Evolutionary conservation across 257 asterid genomes (phyloP).

Genomic region (Scutellaria barbata): DNA sequence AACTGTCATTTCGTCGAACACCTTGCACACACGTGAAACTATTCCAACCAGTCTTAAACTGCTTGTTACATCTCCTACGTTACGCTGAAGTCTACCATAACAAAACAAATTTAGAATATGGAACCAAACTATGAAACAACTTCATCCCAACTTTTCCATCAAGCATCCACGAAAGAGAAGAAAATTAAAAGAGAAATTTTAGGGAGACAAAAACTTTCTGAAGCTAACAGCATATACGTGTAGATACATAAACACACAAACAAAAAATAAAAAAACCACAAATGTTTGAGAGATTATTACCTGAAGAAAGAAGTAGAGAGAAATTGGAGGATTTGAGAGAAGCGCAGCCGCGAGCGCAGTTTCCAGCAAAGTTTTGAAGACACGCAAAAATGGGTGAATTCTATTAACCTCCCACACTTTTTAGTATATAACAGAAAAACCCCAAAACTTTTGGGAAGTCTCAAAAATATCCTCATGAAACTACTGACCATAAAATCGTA

Average conservation of each 20-base stretch:
- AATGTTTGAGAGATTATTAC: not conserved
- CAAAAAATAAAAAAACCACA: not conserved
- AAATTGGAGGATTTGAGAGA: not conserved
- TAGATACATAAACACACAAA: not conserved
- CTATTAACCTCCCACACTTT: constrained; percentile 7
- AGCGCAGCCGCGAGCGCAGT: not conserved
- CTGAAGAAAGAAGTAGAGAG: constrained; percentile 18
- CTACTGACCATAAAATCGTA: too few species aligned
- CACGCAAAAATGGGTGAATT: constrained; percentile 10
- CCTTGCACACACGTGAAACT: constrained; percentile 20
- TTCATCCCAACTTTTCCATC: not conserved
- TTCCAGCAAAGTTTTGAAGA: not conserved
- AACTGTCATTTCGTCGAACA: constrained; percentile 47
- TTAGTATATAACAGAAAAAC: not conserved
- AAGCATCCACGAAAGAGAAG: not conserved
- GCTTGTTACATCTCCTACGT: not conserved
- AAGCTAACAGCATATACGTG: not conserved
- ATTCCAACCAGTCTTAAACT: not conserved
- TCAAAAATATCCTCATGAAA: not conserved
- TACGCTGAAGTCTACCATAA: not conserved
- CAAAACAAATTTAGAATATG: not conserved
- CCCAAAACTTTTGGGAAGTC: not conserved
- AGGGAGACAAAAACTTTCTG: not conserved
- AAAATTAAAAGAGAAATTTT: not conserved
- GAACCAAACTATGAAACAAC: constrained; percentile 4